Evolutionary conservation across 305 asterid species (phyloP).

Genomic region (Ajuga reptans): DNA sequence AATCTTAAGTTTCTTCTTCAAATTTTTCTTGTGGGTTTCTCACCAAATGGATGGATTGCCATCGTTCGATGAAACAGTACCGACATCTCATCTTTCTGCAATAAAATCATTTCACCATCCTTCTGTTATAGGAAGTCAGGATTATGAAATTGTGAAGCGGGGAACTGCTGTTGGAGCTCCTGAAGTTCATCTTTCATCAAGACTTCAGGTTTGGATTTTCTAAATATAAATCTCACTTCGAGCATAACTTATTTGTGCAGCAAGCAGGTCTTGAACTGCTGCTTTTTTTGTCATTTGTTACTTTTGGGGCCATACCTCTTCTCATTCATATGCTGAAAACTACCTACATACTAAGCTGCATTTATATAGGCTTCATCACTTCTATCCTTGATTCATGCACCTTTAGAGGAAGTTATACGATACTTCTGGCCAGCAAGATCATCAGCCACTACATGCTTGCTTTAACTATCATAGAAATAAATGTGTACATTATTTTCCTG

Average conservation of each 20-base stretch:
- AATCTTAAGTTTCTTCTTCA: conserved; percentile 77
- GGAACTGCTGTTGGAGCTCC: conserved; percentile 87
- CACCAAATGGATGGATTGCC: conserved; percentile 58
- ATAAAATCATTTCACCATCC: conserved; percentile 52
- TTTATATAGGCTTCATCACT: background rate
- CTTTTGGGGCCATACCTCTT: background rate
- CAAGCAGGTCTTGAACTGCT: background rate
- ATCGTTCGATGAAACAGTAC: conserved; percentile 44
- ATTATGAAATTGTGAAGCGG: conserved; percentile 58
- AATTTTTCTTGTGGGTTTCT: conserved; percentile 82
- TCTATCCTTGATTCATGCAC: background rate
- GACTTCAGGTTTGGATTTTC: conserved; percentile 58
- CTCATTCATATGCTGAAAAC: background rate
- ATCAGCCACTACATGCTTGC: background rate
- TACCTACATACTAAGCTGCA: background rate
- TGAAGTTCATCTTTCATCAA: conserved; percentile 81
- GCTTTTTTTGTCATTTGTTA: background rate
- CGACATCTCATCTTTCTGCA: conserved; percentile 70
- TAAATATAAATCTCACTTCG: conserved; percentile 7
- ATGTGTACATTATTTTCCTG: background rate
- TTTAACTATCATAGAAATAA: background rate
- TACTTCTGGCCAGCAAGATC: background rate
- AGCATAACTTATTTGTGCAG: conserved; percentile 2
- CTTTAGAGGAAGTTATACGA: background rate
- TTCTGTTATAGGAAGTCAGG: conserved; percentile 53